Evolutionary conservation across 129 eudicot genomes (phyloP).

Genomic region (Cynara cardunculus): DNA sequence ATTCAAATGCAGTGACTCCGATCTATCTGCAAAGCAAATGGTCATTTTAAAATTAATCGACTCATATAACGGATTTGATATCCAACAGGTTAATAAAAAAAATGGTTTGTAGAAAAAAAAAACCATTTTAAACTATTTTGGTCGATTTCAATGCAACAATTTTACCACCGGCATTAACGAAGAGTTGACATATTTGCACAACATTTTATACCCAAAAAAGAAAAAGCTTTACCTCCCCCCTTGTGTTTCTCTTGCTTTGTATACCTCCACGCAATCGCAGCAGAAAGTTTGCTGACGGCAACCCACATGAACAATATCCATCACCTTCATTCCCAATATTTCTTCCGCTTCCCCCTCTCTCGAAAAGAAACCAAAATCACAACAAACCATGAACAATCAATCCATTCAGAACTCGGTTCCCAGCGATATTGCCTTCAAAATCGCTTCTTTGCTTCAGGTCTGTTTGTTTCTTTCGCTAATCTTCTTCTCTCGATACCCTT

Average conservation of each 20-base stretch:
- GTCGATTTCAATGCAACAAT: no score
- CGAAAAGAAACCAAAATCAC: neutral
- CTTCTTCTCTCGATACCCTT: neutral
- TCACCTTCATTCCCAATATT: neutral
- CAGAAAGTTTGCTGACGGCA: constrained; percentile 9
- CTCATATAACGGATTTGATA: no score
- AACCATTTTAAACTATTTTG: no score
- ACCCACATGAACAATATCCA: constrained; percentile 14
- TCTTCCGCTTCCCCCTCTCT: neutral
- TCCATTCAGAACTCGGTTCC: constrained; percentile 52
- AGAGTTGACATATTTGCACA: neutral
- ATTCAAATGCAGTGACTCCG: no score
- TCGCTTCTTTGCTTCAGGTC: constrained; percentile 76
- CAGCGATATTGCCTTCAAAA: constrained; percentile 66
- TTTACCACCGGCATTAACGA: no score
- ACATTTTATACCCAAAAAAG: neutral
- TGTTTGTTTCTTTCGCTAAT: neutral
- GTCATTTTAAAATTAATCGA: no score
- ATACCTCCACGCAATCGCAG: constrained; percentile 37
- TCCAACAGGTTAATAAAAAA: no score
- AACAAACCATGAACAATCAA: constrained; percentile 21
- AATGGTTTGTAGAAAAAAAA: no score
- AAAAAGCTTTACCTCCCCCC: neutral
- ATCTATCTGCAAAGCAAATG: no score
- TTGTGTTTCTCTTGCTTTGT: neutral